Conservation (phyloP, 163 green algal species). For the Chlamydomonas reinhardtii region DNA sequence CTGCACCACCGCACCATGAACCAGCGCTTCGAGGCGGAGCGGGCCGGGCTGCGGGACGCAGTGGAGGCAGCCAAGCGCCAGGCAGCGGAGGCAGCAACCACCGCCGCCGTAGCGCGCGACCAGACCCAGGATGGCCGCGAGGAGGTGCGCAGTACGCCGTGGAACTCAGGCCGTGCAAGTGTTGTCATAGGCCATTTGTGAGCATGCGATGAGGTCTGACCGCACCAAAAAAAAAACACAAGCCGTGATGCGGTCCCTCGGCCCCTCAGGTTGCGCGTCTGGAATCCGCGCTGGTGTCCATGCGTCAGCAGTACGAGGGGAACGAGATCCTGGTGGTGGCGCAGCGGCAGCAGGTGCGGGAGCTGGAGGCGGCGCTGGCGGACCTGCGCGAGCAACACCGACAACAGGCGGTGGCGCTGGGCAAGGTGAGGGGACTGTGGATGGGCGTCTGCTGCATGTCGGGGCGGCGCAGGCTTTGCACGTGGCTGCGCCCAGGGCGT, state of each 20-base stretch:
- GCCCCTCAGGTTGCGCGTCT: conserved; percentile 14
- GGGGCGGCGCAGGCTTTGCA: too few relatives aligned
- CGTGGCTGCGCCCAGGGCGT: too few relatives aligned
- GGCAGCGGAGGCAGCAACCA: conserved; percentile 6
- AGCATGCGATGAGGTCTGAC: background rate
- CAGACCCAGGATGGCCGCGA: conserved; percentile 18
- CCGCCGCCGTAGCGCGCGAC: conserved; percentile 7
- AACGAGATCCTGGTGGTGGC: conserved; percentile 51
- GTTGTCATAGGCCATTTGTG: too few relatives aligned
- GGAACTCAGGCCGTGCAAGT: too few relatives aligned
- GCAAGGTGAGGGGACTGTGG: conserved; percentile 5
- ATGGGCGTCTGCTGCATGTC: too few relatives aligned
- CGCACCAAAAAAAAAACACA: too few relatives aligned
- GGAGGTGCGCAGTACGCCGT: background rate
- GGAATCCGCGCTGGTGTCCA: conserved; percentile 17
- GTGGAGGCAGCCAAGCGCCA: conserved; percentile 15
- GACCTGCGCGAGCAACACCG: conserved; percentile 36
- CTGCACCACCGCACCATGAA: conserved; percentile 14
- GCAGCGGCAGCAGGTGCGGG: conserved; percentile 42
- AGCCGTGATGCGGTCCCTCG: background rate
- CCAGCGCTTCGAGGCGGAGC: conserved; percentile 24
- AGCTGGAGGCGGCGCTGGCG: conserved; percentile 42
- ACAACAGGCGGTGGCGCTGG: conserved; percentile 45
- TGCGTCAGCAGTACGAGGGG: conserved; percentile 50
- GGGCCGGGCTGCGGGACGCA: background rate